These are phyloP conservation scores for Arabis hirsuta DNA, from an alignment of 345 rosid genomes.

Conservation along the genomic window DNA sequence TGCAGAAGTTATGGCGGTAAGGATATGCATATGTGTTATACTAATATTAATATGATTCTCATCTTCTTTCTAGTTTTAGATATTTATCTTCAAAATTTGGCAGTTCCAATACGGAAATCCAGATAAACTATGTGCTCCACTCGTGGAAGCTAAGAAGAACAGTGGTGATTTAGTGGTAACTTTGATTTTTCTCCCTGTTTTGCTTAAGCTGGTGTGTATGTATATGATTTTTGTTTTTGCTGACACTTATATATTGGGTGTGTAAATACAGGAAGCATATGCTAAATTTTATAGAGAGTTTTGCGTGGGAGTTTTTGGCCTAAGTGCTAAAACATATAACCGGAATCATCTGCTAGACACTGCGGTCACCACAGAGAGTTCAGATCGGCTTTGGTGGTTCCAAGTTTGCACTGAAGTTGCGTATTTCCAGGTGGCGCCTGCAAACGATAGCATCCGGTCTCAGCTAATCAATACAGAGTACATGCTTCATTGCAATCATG, in stretches of 20 bases:
- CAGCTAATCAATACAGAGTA: conserved; percentile 78
- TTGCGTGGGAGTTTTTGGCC: conserved; percentile 54
- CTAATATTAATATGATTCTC: conserved; percentile 9
- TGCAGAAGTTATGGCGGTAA: conserved; percentile 79
- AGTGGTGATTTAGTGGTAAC: conserved; percentile 82
- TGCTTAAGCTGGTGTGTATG: neutral
- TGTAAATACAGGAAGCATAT: conserved; percentile 65
- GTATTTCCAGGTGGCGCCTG: conserved; percentile 94
- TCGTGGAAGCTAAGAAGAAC: conserved; percentile 79
- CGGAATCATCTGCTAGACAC: conserved; percentile 66
- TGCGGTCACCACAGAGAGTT: conserved; percentile 46
- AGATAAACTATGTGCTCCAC: conserved; percentile 71
- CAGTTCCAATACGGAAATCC: conserved; percentile 97
- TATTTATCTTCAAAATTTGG: conserved; percentile 31
- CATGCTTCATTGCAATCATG: neutral
- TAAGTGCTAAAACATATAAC: conserved; percentile 56
- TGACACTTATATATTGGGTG: neutral
- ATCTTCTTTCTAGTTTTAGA: conserved; percentile 27
- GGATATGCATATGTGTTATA: conserved; percentile 9
- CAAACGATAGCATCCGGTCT: conserved; percentile 86
- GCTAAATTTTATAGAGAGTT: conserved; percentile 73
- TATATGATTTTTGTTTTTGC: neutral
- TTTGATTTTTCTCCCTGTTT: conserved; percentile 7
- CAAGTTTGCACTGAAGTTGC: conserved; percentile 98
- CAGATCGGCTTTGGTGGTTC: conserved; percentile 93